Evolutionary conservation across 306 rosid genomes (phyloP), one percentile per base, ranked within the genome.

Genomic region (Castanea mollissima): DNA sequence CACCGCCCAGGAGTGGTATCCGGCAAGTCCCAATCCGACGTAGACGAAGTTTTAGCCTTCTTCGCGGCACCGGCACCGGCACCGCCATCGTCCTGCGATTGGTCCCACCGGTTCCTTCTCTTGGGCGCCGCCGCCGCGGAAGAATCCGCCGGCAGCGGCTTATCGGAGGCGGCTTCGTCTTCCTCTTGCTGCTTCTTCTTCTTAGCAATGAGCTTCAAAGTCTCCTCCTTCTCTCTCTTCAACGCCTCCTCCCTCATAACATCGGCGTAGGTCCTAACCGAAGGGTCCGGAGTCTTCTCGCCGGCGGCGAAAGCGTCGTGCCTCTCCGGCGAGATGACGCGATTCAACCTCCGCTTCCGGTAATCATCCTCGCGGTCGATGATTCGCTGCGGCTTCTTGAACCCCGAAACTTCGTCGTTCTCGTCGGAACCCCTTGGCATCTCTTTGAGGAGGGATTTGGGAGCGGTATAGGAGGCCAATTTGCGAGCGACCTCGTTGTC

Each of bases 51-150:
- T 70, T 91, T 91, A 0, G 88, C 80, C 69, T 83, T 83, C 72
- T 85, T 86, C 0, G 80, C 78, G 0, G 77, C 89, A 16, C 78
- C 78, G 0, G 75, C 46, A 86, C 19, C 83, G 0, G 46, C 46
- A 8, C 46, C 46, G 46, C 46, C 93, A 0, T 84, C 91, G 3
- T 91, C 96, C 85, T 89, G 93, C 27, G 96, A 87, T 63, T 71
- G 90, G 78, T 91, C 96, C 96, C 96, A 89, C 79, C 93, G 55
- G 69, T 91, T 91, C 80, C 93, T 83, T 78, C 96, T 89, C 78
- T 88, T 91, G 86, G 87, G 89, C 0, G 85, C 77, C 57, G 32
- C 76, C 3, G 78, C 82, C 3, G 85, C 80, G 0, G 70, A 79
- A 8, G 46, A 41, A 41, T 41, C 46, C 46, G 46, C 46, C 1